Conservation (phyloP, 1,284 basidiomycete species). For the Ustilago vetiveriae region DNA sequence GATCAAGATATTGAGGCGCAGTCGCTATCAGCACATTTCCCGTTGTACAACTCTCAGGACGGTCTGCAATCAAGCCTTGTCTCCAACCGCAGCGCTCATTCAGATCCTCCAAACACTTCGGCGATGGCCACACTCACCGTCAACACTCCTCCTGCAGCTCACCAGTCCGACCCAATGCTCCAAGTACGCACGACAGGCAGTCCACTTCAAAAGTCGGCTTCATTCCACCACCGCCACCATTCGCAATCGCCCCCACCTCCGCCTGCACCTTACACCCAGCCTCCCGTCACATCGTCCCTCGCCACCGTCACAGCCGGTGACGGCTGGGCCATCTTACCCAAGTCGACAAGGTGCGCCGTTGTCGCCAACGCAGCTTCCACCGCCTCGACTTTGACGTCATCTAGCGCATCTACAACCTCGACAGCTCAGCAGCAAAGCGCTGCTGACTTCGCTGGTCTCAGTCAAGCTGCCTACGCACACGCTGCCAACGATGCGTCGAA, state of each 20-base stretch:
- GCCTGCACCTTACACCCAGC: conserved; percentile 31
- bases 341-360: conserved; percentile 6
- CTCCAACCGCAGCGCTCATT: background rate
- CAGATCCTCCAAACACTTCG: conserved; percentile 33
- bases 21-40: conserved; percentile 7
- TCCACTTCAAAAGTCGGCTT: conserved; percentile 21
- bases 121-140: conserved; percentile 46
- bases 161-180: conserved; percentile 39
- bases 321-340: conserved; percentile 40
- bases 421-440: conserved; percentile 14
- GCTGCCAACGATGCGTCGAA: conserved; percentile 28
- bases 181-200: conserved; percentile 24
- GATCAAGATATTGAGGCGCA: conserved; percentile 16
- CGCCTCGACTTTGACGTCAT: background rate
- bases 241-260: conserved; percentile 25
- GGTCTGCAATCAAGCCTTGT: conserved; percentile 2
- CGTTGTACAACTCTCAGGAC: conserved; percentile 1
- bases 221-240: conserved; percentile 8
- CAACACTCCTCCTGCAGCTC: conserved; percentile 27
- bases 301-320: conserved; percentile 33
- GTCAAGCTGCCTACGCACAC: conserved; percentile 19
- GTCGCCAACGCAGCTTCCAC: background rate
- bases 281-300: conserved; percentile 25
- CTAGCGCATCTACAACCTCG: conserved; percentile 1
- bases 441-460: conserved; percentile 12